These are phyloP conservation scores for Echinosophora koreensis DNA, from an alignment of 306 rosid species.

Conservation along the genomic window DNA sequence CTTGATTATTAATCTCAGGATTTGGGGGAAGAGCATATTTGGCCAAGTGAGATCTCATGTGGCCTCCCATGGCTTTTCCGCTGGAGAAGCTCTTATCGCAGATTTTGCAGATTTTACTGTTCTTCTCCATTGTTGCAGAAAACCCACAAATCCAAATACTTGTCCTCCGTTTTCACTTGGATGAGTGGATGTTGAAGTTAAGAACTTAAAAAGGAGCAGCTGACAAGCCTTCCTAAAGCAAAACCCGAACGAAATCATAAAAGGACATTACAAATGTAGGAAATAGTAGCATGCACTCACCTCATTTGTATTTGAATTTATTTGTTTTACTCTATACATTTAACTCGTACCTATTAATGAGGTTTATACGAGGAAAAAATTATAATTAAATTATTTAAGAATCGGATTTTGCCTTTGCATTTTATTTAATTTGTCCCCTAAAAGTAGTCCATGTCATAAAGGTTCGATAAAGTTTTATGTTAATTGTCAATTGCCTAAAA, in stretches of 20 bases:
- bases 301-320: slow-evolving; percentile 8
- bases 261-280: slow-evolving; percentile 42
- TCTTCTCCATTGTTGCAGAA: slow-evolving; percentile 55
- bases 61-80: slow-evolving; percentile 82
- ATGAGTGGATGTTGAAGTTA: slow-evolving; percentile 10
- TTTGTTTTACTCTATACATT: not conserved
- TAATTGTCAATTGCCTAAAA: not conserved
- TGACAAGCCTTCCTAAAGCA: slow-evolving; percentile 51
- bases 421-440: not conserved
- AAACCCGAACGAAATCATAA: slow-evolving; percentile 50
- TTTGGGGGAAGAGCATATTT: slow-evolving; percentile 57
- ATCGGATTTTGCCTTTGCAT: slow-evolving; percentile 39
- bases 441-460: not conserved
- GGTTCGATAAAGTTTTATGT: too few species aligned
- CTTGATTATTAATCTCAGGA: slow-evolving; percentile 14
- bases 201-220: slow-evolving; percentile 40
- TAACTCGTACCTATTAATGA: slow-evolving; percentile 19
- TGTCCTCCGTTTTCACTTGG: slow-evolving; percentile 25
- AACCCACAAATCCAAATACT: not conserved
- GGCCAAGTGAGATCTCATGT: slow-evolving; percentile 73
- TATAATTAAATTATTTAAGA: slow-evolving; percentile 16
- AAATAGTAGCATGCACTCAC: slow-evolving; percentile 32
- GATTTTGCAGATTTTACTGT: slow-evolving; percentile 52
- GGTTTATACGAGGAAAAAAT: slow-evolving; percentile 32
- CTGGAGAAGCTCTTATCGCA: slow-evolving; percentile 57